phyloP scores from a whole-genome alignment of 768 basidiomycete genomes.

The Termitomyces sp. region DNA sequence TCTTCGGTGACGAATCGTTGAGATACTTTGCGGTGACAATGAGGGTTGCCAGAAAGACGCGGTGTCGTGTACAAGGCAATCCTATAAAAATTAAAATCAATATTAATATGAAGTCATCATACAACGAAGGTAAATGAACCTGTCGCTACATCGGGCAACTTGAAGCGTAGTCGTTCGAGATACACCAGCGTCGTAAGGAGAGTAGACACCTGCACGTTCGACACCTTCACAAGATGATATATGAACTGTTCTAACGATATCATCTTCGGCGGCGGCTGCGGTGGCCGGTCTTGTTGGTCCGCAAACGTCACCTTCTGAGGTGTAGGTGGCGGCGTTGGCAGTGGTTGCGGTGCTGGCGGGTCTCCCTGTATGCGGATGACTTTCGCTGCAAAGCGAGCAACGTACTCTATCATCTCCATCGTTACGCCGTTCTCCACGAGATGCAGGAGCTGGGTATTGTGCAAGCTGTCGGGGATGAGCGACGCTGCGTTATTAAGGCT shows the following conservation, averaged over 20 bases:
- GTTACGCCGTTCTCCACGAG: slow-evolving; percentile 78
- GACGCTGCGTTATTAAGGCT: slow-evolving; percentile 64
- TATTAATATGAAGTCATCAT: background rate
- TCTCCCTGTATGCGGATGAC: slow-evolving; percentile 72
- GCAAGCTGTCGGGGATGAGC: slow-evolving; percentile 67
- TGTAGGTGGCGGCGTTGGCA: slow-evolving; percentile 70
- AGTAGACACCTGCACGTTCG: slow-evolving; percentile 88
- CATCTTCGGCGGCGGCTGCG: slow-evolving; percentile 20
- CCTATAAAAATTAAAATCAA: slow-evolving; percentile 32
- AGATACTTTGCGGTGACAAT: slow-evolving; percentile 97
- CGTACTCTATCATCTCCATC: slow-evolving; percentile 79
- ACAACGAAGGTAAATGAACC: slow-evolving; percentile 43
- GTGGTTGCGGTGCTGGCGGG: slow-evolving; percentile 25
- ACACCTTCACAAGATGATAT: slow-evolving; percentile 66
- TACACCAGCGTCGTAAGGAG: slow-evolving; percentile 89
- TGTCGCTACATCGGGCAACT: slow-evolving; percentile 79
- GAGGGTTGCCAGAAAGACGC: slow-evolving; percentile 92
- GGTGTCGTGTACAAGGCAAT: slow-evolving; percentile 88
- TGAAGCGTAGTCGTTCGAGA: slow-evolving; percentile 78
- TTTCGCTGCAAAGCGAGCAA: slow-evolving; percentile 72
- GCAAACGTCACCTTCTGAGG: slow-evolving; percentile 40
- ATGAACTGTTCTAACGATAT: slow-evolving; percentile 85
- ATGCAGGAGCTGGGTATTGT: slow-evolving; percentile 76
- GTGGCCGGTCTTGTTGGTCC: slow-evolving; percentile 27
- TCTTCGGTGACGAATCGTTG: slow-evolving; percentile 95